A percentile compares a stretch with the other conserved stretches of the same genome.
Conservation (phyloP, 2,329 filamentous ascomycete genomes). For the Aspergillus flavus region DNA sequence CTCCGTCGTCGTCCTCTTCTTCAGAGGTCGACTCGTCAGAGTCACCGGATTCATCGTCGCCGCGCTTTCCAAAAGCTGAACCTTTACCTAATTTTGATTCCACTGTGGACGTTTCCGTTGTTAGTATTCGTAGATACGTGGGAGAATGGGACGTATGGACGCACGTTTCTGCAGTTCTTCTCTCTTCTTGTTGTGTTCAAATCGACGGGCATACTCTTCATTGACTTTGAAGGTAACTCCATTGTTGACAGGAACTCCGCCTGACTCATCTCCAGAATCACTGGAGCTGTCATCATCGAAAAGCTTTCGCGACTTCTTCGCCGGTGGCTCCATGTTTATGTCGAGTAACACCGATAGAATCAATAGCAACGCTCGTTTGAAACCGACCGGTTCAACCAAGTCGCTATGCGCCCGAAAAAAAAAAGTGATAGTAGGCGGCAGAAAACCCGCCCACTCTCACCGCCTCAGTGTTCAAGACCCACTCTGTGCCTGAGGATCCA, state of each 20-base stretch:
- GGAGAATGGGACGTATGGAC: slow-evolving; percentile 12
- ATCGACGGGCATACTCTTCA: slow-evolving; percentile 81
- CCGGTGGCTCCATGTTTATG: slow-evolving; percentile 43
- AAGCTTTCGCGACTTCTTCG: slow-evolving; percentile 44
- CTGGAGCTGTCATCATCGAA: slow-evolving; percentile 45
- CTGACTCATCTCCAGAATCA: slow-evolving; percentile 42
- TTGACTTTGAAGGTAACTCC: slow-evolving; percentile 73
- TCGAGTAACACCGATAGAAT: not conserved
- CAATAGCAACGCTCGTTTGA: slow-evolving; percentile 1
- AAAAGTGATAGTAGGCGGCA: slow-evolving; percentile 27
- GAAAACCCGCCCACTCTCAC: slow-evolving; percentile 32
- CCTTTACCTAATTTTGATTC: slow-evolving; percentile 79
- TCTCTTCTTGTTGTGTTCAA: slow-evolving; percentile 96
- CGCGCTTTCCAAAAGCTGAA: slow-evolving; percentile 33
- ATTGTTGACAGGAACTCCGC: slow-evolving; percentile 40
- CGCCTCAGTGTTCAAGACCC: slow-evolving; percentile 21
- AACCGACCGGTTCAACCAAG: not conserved
- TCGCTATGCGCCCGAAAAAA: slow-evolving; percentile 15
- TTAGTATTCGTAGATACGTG: slow-evolving; percentile 2
- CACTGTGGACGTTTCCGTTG: slow-evolving; percentile 54
- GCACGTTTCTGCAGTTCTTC: slow-evolving; percentile 70
- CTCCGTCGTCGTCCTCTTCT: slow-evolving; percentile 86
- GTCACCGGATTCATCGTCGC: slow-evolving; percentile 51
- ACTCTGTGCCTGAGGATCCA: slow-evolving; percentile 19
- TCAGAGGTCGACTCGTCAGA: slow-evolving; percentile 71